Evolutionary conservation across 208 protist species (phyloP).

Genomic region (Vickermania ingenoplastis): DNA sequence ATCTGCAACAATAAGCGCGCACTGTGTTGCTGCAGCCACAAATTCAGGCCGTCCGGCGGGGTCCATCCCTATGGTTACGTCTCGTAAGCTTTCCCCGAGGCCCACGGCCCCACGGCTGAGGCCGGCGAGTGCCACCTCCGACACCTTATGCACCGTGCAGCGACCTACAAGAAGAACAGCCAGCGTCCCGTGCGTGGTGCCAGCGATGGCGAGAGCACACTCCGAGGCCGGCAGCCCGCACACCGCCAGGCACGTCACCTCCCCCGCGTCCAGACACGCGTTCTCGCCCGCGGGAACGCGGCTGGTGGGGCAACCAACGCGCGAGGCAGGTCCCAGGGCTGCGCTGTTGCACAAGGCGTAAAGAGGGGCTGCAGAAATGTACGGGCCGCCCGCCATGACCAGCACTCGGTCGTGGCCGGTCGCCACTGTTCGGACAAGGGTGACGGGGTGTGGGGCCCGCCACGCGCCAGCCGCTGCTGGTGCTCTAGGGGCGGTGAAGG

Average conservation of each 20-base stretch:
- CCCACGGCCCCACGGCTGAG: slow-evolving; percentile 19
- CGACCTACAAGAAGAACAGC: slow-evolving; percentile 36
- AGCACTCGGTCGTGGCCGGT: not conserved
- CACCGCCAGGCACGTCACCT: slow-evolving; percentile 28
- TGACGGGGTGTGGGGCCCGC: not conserved
- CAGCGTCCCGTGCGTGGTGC: slow-evolving; percentile 32
- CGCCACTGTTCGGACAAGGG: not conserved
- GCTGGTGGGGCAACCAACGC: no score
- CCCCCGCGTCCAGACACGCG: slow-evolving; percentile 3
- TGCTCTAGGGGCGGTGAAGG: no score
- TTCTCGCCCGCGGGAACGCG: no score
- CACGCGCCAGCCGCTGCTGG: not conserved
- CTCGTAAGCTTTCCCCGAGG: slow-evolving; percentile 19
- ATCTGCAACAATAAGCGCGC: slow-evolving; percentile 37
- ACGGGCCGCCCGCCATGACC: not conserved
- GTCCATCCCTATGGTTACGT: slow-evolving; percentile 47
- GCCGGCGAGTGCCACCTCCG: slow-evolving; percentile 18
- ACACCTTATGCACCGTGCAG: slow-evolving; percentile 18
- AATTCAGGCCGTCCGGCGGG: slow-evolving; percentile 53
- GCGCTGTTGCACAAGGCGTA: no score
- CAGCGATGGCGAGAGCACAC: slow-evolving; percentile 37
- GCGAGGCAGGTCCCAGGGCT: no score
- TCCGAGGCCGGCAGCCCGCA: slow-evolving; percentile 23
- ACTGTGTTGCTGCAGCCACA: slow-evolving; percentile 29
- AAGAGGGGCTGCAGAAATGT: no score